Evolutionary conservation across 305 asterid species (phyloP).

Genomic region (Lippia alba): DNA sequence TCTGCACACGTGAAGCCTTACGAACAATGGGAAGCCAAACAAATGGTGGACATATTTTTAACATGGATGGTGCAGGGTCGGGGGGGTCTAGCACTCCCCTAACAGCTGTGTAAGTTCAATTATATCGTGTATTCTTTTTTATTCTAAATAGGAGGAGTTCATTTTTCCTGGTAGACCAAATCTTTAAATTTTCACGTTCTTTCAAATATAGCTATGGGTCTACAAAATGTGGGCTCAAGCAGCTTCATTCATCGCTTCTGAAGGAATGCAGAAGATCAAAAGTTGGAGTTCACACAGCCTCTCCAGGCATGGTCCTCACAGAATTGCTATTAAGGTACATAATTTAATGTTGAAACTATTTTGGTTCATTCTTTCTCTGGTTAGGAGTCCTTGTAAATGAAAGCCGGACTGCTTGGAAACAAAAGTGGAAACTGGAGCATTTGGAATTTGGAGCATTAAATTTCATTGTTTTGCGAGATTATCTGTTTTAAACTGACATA

Average conservation of each 20-base stretch:
- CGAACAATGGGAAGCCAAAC: slow-evolving; percentile 62
- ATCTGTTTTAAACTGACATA: slow-evolving; percentile 2
- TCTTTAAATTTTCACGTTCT: slow-evolving; percentile 24
- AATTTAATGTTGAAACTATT: slow-evolving; percentile 9
- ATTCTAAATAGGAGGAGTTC: not conserved
- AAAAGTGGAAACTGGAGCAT: no score
- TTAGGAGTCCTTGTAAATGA: no score
- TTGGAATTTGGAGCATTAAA: not conserved
- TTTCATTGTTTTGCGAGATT: slow-evolving; percentile 1
- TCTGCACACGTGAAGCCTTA: slow-evolving; percentile 95
- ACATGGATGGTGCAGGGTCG: slow-evolving; percentile 99
- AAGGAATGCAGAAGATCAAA: slow-evolving; percentile 76
- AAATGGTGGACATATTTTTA: slow-evolving; percentile 87
- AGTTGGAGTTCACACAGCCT: slow-evolving; percentile 96
- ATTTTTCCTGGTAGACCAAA: slow-evolving; percentile 3
- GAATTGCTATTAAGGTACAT: slow-evolving; percentile 84
- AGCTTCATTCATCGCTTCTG: slow-evolving; percentile 91
- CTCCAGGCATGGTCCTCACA: slow-evolving; percentile 99
- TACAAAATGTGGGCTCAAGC: slow-evolving; percentile 97
- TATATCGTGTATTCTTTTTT: not conserved
- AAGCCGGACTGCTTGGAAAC: no score
- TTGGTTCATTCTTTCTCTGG: slow-evolving; percentile 3
- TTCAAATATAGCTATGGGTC: slow-evolving; percentile 75
- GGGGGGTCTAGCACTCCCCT: slow-evolving; percentile 99
- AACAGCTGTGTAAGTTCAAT: slow-evolving; percentile 83